Conservation (phyloP, 2,329 filamentous ascomycete species). For the Aspergillus costaricaensis region DNA sequence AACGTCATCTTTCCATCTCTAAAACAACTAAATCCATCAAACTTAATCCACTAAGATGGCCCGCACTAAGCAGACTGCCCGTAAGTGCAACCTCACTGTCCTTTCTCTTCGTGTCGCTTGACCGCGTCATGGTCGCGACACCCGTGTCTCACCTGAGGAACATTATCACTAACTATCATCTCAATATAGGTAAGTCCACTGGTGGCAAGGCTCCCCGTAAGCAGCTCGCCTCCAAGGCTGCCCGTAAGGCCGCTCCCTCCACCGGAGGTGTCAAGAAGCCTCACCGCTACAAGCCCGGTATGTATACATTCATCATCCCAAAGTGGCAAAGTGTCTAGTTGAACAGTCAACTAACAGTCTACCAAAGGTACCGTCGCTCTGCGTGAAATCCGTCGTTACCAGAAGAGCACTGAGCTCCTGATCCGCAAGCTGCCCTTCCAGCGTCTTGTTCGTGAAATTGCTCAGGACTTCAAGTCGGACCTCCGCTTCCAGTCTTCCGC, state of each 20-base stretch:
- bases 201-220: constrained; percentile 78
- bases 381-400: constrained; percentile 97
- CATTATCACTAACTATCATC: constrained; percentile 30
- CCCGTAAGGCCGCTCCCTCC: constrained; percentile 95
- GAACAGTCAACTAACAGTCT: constrained; percentile 27
- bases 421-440: constrained; percentile 98
- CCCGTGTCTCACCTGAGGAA: constrained; percentile 20
- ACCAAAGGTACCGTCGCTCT: constrained; percentile 80
- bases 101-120: constrained; percentile 18
- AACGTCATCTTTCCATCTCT: constrained; percentile 33
- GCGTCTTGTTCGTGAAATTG: constrained; percentile 95
- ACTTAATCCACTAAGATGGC: constrained; percentile 45
- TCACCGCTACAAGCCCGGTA: constrained; percentile 82
- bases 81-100: constrained; percentile 43
- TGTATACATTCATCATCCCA: constrained; percentile 20
- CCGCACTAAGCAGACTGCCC: constrained; percentile 56
- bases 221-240: constrained; percentile 99
- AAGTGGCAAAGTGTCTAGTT: constrained; percentile 1
- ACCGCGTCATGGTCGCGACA: constrained; percentile 23
- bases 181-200: constrained; percentile 66
- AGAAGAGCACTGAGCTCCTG: constrained; percentile 94
- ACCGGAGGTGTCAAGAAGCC: constrained; percentile 98
- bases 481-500: constrained; percentile 98
- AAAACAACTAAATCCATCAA: constrained; percentile 32
- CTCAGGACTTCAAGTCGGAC: constrained; percentile 92